Percentiles rank a stretch among this genome's conserved stretches.
Evolutionary conservation across 208 protist genomes (phyloP).

Genomic region (Lotmaria passim): DNA sequence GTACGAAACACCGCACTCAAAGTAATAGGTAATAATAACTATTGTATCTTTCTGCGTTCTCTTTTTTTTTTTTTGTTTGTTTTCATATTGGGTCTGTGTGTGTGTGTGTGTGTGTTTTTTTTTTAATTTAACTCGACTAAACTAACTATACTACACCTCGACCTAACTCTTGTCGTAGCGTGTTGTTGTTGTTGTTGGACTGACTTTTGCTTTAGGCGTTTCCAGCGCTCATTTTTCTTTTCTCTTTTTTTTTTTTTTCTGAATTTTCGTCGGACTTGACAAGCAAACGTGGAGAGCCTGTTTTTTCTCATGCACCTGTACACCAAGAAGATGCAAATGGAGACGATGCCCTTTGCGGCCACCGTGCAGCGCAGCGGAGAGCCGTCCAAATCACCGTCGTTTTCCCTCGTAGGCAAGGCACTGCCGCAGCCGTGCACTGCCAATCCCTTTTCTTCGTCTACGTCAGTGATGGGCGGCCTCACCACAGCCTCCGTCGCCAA

Average conservation of each 20-base stretch:
- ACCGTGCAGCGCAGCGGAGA: neutral
- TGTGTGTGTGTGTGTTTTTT: constrained; percentile 2
- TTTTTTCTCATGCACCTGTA: constrained; percentile 6
- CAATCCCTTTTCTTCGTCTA: neutral
- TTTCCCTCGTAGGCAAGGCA: neutral
- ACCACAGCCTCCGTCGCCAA: constrained; percentile 15
- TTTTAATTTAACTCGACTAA: neutral
- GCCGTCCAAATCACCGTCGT: neutral
- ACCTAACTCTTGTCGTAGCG: neutral
- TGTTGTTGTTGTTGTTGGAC: too few relatives aligned
- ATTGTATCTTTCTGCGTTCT: neutral
- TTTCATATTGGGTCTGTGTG: neutral
- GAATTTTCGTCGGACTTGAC: neutral
- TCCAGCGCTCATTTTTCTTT: too few relatives aligned
- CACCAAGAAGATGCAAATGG: neutral
- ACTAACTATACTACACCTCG: neutral
- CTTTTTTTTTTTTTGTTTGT: neutral
- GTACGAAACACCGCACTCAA: neutral
- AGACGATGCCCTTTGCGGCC: neutral
- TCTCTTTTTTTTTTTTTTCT: neutral
- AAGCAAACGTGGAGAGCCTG: neutral
- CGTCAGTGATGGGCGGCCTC: neutral
- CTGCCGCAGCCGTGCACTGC: constrained; percentile 7
- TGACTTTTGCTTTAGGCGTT: too few relatives aligned
- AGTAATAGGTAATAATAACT: neutral